Evolutionary conservation across 495 filamentous ascomycete genomes (phyloP), one percentile per base, ranked within the genome.

Genomic region (Pseudomonodictys pantanalensis): DNA sequence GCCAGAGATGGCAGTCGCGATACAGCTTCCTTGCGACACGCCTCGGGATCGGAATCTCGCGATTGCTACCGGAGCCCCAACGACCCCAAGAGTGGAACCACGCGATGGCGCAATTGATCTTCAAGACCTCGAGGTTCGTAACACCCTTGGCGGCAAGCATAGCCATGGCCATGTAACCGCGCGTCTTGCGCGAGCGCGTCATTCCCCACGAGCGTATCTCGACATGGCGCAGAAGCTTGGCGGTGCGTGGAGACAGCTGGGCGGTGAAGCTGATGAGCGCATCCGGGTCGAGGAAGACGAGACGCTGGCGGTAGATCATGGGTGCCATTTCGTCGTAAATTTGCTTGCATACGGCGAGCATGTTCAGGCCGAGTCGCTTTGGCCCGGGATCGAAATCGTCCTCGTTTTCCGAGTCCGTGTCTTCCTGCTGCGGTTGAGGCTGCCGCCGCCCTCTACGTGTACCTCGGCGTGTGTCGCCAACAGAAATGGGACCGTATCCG

Each of bases 261-360:
- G 39, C 1, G 4, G 53, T 42, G 28, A 46, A 56, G n/a, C 17
- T 15, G 15, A 56, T 20, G 41, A 56, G 28, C 1, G 41, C 43
- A 2, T 26, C 53, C 3, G 53, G 3, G 42, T 56, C 53, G 22
- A 30, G 18, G 29, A 56, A 56, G 41, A 56, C 17, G 22, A 56
- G 42, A 26, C 20, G 28, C 24, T 33, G 42, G 41, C 18, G 12
- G 20, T 56, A 56, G n/a, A 56, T 9, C 53, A 56, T 30, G 24
- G 53, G 53, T 2, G 53, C 53, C n/a, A 42, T 42, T 56, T 56
- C 53, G 20, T 22, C 4, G 28, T 56, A 56, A 18, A 56, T 56
- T 12, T 23, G 24, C 24, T 47, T 30, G 43, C 41, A 47, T 3
- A 47, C 42, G 15, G 41, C 41, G 1, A 56, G 53, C 10, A 56